Evolutionary conservation across 768 basidiomycete genomes (phyloP), one percentile per base, ranked within the genome.

Genomic region (Podaxis sp.): DNA sequence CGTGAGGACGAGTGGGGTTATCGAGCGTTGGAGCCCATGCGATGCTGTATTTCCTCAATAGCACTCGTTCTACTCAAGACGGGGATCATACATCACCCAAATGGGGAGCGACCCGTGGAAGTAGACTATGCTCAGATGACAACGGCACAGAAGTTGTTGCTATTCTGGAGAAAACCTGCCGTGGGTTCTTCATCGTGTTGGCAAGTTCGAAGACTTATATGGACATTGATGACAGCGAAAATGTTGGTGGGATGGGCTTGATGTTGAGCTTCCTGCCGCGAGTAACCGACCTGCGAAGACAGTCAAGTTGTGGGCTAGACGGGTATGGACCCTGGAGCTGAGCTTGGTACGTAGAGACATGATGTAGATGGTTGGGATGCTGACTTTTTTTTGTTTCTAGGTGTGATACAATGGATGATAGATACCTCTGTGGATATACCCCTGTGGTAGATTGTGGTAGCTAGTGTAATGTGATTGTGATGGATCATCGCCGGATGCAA

Each of bases 101-200:
- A 79, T 50, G 84, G 82, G 28, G 88, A 88, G 61, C 82, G 79
- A 59, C 84, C 83, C 11, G 92, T 95, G 36, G 89, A 89, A 53
- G 82, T 98, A 59, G 95, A 99, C 74, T 86, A 90, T 64, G 76
- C 81, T 57, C 97, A 99, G 76, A 97, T 98, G 93, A 87, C 90
- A 21, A 98, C 96, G 6, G 95, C 97, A 9, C 96, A 98, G 73
- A 99, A 99, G 77, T 78, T 99, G 47, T 76, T 99, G 40, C 71
- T 99, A 42, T 99, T 99, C 81, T 99, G 97, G 97, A 82, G 97
- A 71, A 99, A 99, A 73, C 97, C 97, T 47, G 97, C 97, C n/a
- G 96, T 97, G 74, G 66, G 94, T 85, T 38, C 62, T 64, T 48
- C 40, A 18, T 18, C 47, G 57, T 60, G 18, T 48, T 38, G 14